phyloP scores from a whole-genome alignment of 1,139 yeast species.

The Yamadazyma atlantica region DNA sequence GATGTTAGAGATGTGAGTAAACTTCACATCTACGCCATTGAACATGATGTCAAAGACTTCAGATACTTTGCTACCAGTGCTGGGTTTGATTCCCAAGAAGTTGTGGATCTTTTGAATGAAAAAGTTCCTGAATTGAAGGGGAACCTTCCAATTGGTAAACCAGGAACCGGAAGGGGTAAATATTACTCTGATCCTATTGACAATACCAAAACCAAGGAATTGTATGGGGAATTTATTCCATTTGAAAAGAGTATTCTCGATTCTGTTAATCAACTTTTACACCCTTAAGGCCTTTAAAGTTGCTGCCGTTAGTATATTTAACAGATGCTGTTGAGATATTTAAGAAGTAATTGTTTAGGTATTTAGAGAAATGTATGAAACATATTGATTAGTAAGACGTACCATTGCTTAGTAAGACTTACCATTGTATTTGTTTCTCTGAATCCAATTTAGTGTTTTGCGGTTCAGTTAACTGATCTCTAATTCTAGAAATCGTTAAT shows the following conservation, averaged over 20 bases:
- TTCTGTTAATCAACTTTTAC: slow-evolving; percentile 36
- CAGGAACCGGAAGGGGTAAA: slow-evolving; percentile 32
- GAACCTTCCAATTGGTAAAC: slow-evolving; percentile 40
- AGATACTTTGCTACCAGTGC: slow-evolving; percentile 40
- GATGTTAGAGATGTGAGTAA: slow-evolving; percentile 57
- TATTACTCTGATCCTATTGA: slow-evolving; percentile 27
- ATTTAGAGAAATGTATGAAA: too few species aligned
- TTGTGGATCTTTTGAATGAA: slow-evolving; percentile 31
- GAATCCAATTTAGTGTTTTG: too few species aligned
- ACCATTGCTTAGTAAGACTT: too few species aligned
- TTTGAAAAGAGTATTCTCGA: slow-evolving; percentile 41
- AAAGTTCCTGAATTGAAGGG: slow-evolving; percentile 32
- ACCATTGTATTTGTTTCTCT: too few species aligned
- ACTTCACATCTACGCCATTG: slow-evolving; percentile 48
- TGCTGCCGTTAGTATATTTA: too few species aligned
- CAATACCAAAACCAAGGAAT: slow-evolving; percentile 30
- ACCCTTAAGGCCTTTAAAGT: too few species aligned
- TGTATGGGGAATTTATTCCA: slow-evolving; percentile 36
- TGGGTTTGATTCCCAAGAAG: slow-evolving; percentile 33
- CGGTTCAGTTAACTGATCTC: too few species aligned
- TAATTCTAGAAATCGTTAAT: too few species aligned
- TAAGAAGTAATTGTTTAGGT: too few species aligned
- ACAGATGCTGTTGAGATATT: too few species aligned
- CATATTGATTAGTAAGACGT: too few species aligned
- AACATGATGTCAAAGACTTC: slow-evolving; percentile 24